Evolutionary conservation across 1,139 yeast genomes (phyloP), one percentile per base, ranked within the genome.

Genomic region (Kodamaea fungicola): DNA sequence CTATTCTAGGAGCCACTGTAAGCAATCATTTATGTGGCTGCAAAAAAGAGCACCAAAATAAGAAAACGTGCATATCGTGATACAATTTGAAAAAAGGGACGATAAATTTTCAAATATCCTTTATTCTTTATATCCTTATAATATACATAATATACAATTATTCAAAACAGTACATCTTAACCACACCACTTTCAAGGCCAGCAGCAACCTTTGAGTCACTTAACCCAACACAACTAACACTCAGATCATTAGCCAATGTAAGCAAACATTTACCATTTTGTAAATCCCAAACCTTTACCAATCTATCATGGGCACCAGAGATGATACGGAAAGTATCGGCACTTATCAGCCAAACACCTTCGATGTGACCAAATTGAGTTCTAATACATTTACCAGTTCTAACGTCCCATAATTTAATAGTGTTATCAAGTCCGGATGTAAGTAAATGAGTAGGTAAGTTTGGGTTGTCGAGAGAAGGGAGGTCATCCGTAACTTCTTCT

Each of bases 321-420:
- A 90, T 86, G 32, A 92, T 85, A 47, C 98, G 74, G 70, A 92
- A 92, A 31, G 92, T 89, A 64, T 92, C 97, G 0, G 97, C 95
- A 12, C 92, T 88, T 42, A 92, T 84, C 30, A 92, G 87, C 97
- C 97, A 90, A 12, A 92, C 96, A 12, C 97, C 97, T 61, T 92
- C 97, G 38, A 90, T 88, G 55, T 92, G 98, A 5, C 98, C 98
- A 63, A 90, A 90, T 57, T 92, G 90, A 0, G 98, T 90, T 41
- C 97, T 73, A 12, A 88, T 78, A 54, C 97, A 90, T 57, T 79
- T 78, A 3, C 97, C 97, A 0, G 94, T 78, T 44, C 72, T 71
- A 26, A 89, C 83, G 51, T 89, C 95, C 97, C 97, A 92, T 34
- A 92, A 63, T 58, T 90, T 89, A 55, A 92, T 88, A 9, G 97